phyloP scores from a whole-genome alignment of 202 grass and related monocot species.

The Sporobolus alterniflorus region DNA sequence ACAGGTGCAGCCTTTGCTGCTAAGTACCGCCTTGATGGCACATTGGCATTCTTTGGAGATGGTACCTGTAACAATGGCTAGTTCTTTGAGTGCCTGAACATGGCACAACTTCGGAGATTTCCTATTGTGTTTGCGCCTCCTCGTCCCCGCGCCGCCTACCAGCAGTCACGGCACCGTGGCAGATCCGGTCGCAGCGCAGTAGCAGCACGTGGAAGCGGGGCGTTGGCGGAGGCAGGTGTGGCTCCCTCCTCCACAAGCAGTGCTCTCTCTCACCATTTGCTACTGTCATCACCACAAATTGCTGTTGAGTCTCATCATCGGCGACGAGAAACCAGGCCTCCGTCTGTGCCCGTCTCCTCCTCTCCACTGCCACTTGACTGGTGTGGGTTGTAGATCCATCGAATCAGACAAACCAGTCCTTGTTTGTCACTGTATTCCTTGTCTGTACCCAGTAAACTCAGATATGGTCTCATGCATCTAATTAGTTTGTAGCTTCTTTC shows the following conservation, averaged over 20 bases:
- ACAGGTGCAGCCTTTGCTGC: conserved; percentile 95
- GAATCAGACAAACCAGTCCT: no score
- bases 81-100: conserved; percentile 99
- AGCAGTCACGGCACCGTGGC: no score
- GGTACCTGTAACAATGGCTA: conserved; percentile 97
- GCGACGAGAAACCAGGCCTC: neutral
- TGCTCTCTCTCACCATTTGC: conserved; percentile 25
- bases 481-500: neutral
- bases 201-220: no score
- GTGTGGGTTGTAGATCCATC: neutral
- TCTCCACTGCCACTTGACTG: neutral
- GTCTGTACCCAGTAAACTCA: no score
- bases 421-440: no score
- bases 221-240: no score
- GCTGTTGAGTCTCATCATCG: neutral
- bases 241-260: no score
- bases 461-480: neutral
- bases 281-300: neutral
- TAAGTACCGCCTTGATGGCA: conserved; percentile 93
- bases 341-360: neutral
- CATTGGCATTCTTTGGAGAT: conserved; percentile 94
- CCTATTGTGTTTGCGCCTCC: conserved; percentile 98
- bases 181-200: no score
- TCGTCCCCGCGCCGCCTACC: no score
- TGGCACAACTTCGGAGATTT: conserved; percentile 99